Base-by-base conservation (phyloP, 2,329 filamentous ascomycete genomes). In the Cryphonectria carpinicola region DNA sequence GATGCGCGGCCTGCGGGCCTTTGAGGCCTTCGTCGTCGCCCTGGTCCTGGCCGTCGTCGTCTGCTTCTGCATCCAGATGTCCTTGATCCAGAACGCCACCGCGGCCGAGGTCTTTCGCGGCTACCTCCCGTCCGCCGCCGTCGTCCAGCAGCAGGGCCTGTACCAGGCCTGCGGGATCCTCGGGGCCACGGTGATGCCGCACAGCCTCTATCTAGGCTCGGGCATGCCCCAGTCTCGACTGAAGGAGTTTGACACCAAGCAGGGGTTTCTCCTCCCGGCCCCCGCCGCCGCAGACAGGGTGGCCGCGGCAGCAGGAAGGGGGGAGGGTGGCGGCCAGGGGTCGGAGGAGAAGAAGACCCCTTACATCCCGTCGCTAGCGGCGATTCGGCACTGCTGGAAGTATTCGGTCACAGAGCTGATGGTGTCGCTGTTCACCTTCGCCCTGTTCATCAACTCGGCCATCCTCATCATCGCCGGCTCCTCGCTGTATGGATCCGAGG, bases 401-500 rank as follows among this genome's bases (percentile, higher is more conserved):
- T 92, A 92, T 78, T 93, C 91, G 4, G 89, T 93, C 70, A 82
- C 87, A 28, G 93, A 96, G 78, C 82, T 95, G 13, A 83, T 88
- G 8, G 77, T 94, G 19, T 92, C 91, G 0, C 89, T 96, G 49
- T 93, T 94, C 78, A 93, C 92, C 0, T 95, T 95, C 78, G 93
- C 93, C 0, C 86, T 96, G 4, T 96, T 96, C 76, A 92, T 95
- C 76, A 96, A 96, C 82, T 92, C 89, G 68, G 87, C 93, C 49
- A 95, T 96, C 76, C 85, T 96, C 19, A 94, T 96, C 75, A 90
- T 94, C 17, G 91, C 94, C 0, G 94, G 94, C 35, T 89, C 93
- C 0, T 91, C 92, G 0, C 86, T 97, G 0, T 94, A 91, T 77
- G 80, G 86, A 4, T 87, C 87, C 56, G 78, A 85, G 0, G 85